Percentiles rank a stretch among this genome's conserved stretches.
phyloP scores from a whole-genome alignment of 225 moss, liverwort and hornwort genomes.

The Bryoerythrophyllum caledonicum region DNA sequence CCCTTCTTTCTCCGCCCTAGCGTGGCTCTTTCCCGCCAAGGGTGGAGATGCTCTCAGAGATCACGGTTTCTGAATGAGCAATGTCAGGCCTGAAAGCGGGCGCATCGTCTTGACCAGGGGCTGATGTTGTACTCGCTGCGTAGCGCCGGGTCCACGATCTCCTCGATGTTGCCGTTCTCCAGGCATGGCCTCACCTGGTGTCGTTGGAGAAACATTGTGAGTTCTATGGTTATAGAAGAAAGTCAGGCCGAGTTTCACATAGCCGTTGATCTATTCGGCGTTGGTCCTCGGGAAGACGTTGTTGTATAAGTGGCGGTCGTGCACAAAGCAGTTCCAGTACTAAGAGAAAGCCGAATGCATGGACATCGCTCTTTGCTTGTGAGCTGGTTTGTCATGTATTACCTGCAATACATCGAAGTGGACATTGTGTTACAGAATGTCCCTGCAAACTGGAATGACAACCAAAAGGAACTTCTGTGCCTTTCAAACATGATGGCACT shows the following conservation, averaged over 20 bases:
- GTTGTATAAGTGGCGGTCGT: too few species aligned
- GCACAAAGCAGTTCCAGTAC: too few species aligned
- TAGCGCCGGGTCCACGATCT: conserved; percentile 32
- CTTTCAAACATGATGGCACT: too few species aligned
- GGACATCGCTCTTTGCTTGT: conserved; percentile 46
- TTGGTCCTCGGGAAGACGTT: conserved; percentile 27
- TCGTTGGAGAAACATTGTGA: background rate
- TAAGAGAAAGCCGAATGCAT: conserved; percentile 63
- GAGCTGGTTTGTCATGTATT: too few species aligned
- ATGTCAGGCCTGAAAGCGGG: conserved; percentile 40
- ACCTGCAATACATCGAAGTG: background rate
- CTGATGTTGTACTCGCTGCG: conserved; percentile 23
- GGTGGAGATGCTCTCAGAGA: too few species aligned
- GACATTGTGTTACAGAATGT: background rate
- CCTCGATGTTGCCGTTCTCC: conserved; percentile 18
- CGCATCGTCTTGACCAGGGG: conserved; percentile 39
- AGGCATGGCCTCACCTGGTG: conserved; percentile 30
- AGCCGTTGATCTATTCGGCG: conserved; percentile 38
- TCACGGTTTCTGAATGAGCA: conserved; percentile 36
- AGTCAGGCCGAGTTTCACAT: background rate
- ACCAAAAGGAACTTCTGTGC: too few species aligned
- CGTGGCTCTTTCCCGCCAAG: too few species aligned
- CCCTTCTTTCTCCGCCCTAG: too few species aligned
- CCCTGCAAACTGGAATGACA: background rate
- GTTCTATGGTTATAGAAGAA: too few species aligned